These are phyloP conservation scores for Gossypium herbaceum DNA, from an alignment of 345 rosid species.

Conservation along the genomic window DNA sequence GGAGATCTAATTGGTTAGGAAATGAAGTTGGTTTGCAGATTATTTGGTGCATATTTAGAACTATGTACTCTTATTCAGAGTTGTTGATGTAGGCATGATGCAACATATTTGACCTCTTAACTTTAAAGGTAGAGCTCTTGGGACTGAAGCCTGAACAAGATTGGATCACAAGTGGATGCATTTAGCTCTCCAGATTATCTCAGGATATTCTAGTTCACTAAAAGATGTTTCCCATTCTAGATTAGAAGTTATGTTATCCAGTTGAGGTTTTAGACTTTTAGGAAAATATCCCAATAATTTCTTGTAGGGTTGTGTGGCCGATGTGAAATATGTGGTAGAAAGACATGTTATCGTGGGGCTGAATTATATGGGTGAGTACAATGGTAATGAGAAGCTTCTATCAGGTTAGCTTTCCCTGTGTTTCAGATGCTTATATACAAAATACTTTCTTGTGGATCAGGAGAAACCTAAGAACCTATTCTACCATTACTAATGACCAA, in stretches of 20 bases:
- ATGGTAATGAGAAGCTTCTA: neutral
- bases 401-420: neutral
- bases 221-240: neutral
- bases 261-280: slow-evolving; percentile 1
- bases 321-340: neutral
- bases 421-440: neutral
- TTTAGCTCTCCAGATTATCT: neutral
- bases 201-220: neutral
- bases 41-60: neutral
- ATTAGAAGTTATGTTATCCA: neutral
- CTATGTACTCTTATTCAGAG: neutral
- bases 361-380: neutral
- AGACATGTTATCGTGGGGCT: neutral
- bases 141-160: neutral
- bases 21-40: neutral
- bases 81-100: neutral
- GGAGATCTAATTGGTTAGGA: neutral
- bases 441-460: neutral
- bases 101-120: neutral
- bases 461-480: slow-evolving; percentile 5
- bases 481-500: neutral
- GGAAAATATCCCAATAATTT: neutral
- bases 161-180: neutral
- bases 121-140: neutral
- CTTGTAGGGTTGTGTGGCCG: neutral